A percentile compares a stretch with the other conserved stretches of the same genome.
phyloP scores from a whole-genome alignment of 164 flowering plant genomes.

The Liquidambar formosana region DNA sequence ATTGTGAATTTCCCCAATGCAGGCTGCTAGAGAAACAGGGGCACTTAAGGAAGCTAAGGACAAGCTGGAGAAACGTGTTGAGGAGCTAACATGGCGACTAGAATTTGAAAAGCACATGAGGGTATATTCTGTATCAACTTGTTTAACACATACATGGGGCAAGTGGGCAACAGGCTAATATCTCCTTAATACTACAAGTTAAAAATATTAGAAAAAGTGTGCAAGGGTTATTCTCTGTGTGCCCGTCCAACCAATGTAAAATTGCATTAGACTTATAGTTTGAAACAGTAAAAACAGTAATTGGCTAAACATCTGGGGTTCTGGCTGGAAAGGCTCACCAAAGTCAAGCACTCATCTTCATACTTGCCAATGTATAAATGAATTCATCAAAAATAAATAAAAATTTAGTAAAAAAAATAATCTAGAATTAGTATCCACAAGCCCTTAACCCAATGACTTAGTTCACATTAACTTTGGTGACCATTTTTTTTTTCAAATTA shows the following conservation, averaged over 20 bases:
- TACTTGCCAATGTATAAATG: neutral
- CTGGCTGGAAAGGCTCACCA: neutral
- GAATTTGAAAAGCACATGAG: slow-evolving; percentile 76
- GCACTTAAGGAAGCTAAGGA: slow-evolving; percentile 90
- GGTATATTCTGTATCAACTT: slow-evolving; percentile 39
- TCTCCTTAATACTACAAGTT: neutral
- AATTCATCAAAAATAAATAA: no score
- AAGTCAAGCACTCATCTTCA: neutral
- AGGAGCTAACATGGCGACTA: slow-evolving; percentile 82
- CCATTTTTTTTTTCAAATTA: no score
- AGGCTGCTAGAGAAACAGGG: slow-evolving; percentile 91
- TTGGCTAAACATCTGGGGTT: neutral
- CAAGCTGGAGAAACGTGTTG: slow-evolving; percentile 87
- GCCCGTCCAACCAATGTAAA: neutral
- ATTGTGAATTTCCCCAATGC: slow-evolving; percentile 18
- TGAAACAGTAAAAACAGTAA: no score
- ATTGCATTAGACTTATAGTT: neutral
- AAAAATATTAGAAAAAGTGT: neutral
- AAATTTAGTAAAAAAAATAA: no score
- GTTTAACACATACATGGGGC: neutral
- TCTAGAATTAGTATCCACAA: neutral
- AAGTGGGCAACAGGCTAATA: neutral
- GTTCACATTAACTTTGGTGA: no score
- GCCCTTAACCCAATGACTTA: no score
- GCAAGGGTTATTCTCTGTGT: neutral